Percentiles rank a stretch among this genome's conserved stretches.
These are phyloP conservation scores for Larix kaempferi DNA, from an alignment of 75 land plant species.

Conservation along the genomic window DNA sequence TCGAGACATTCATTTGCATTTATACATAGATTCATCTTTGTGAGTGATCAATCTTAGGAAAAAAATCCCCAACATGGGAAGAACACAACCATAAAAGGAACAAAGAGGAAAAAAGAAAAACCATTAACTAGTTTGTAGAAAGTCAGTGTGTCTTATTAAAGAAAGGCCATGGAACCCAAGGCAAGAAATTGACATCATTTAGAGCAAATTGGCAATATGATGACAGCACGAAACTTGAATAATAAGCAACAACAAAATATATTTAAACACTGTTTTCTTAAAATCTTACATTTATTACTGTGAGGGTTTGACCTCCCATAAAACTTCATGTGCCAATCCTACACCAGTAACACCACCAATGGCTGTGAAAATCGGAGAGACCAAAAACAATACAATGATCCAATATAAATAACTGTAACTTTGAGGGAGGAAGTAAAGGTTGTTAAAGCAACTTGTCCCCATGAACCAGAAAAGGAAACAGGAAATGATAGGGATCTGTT, in stretches of 20 bases:
- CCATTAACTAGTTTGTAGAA: no score
- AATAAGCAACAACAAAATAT: neutral
- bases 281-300: neutral
- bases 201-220: no score
- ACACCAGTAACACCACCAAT: neutral
- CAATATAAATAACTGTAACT: neutral
- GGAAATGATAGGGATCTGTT: no score
- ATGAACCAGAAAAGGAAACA: no score
- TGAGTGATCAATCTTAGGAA: neutral
- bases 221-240: no score
- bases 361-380: neutral
- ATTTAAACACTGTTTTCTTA: neutral
- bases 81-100: neutral
- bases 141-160: neutral
- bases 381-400: neutral
- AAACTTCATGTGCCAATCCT: neutral
- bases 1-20: no score
- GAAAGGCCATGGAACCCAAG: neutral
- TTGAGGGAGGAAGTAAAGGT: no score
- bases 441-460: no score
- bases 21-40: neutral
- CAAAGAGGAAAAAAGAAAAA: neutral
- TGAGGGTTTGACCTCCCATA: neutral
- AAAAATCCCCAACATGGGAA: neutral
- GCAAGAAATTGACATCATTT: no score